Percentiles rank a stretch among this genome's conserved stretches.
phyloP scores from a whole-genome alignment of 768 basidiomycete species.

The Auricularia sp. region DNA sequence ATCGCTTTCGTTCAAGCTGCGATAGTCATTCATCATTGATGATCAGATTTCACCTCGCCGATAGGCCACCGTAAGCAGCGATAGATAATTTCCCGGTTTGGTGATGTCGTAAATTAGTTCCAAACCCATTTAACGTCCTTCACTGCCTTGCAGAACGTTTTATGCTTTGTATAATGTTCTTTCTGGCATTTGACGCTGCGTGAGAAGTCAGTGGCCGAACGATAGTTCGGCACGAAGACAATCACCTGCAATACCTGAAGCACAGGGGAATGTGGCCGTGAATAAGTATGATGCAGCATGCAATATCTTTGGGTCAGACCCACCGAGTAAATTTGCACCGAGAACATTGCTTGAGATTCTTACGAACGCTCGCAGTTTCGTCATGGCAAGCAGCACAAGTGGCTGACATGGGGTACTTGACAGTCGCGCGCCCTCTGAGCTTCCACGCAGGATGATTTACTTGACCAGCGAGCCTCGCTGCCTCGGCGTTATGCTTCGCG shows the following conservation, averaged over 20 bases:
- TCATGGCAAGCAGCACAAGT: neutral
- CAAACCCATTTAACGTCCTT: neutral
- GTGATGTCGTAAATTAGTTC: neutral
- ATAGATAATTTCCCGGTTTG: no score
- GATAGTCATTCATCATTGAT: no score
- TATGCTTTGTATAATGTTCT: neutral
- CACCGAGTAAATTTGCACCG: neutral
- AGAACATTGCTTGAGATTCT: neutral
- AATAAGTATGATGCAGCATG: neutral
- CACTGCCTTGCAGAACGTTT: neutral
- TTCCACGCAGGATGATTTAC: neutral
- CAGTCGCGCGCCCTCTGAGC: neutral
- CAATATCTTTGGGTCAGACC: neutral
- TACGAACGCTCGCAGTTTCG: neutral
- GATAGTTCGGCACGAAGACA: neutral
- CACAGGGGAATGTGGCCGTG: no score
- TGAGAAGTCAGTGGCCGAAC: neutral
- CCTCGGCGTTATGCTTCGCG: neutral
- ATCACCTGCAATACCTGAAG: neutral
- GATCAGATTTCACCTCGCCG: no score
- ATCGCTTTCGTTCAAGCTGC: no score
- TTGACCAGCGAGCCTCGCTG: neutral
- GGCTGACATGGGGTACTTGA: neutral
- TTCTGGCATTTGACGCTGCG: neutral
- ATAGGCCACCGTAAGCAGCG: no score